Base-by-base conservation (phyloP, 805 yeast genomes). In the Teunomyces tritomae region DNA sequence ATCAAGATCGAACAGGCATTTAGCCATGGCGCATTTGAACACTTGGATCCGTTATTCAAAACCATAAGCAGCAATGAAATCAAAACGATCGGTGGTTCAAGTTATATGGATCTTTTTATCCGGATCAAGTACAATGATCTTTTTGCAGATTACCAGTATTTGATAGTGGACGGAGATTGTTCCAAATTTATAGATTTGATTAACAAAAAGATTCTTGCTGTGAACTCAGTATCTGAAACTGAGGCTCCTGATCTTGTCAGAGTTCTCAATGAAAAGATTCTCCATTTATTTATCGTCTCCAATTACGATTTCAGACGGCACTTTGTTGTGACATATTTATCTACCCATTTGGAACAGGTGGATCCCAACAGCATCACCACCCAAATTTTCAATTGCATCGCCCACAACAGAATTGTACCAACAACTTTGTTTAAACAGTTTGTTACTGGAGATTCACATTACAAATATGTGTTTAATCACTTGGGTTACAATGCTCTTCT, bases 261-360 rank as follows among this genome's bases (percentile, higher is more conserved):
- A 17, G 44, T 39, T 13, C 35, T 69, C 26, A 52, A 58, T 28
- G 39, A 53, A 20, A 72, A 72, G 50, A 61, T 68, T 17, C 49
- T 70, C 40, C 63, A 67, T 26, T 58, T 60, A 28, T 58, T 60
- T 42, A 43, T 71, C n/a, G 50, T 70, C 5, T 58, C 70, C 14
- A 65, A 64, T 33, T 58, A 65, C 28, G 75, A 71, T 49, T 70
- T 65, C 47, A 57, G 74, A 39, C 67, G 61, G 41, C 46, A 51
- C 24, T 62, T 62, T 24, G 55, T 68, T 8, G 39, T 55, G 13
- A 52, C 47, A 24, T 66, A 57, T 48, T 50, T 64, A 40, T 29
- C 29, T 17, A 34, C 43, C 16, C 14, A 24, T 24, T 28, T 39
- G 8, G 13, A 32, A 3, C 42, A 39, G 8, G 8, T n/a, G 1